Conservation (phyloP, 2,329 filamentous ascomycete species). For the Coniochaeta sp. region DNA sequence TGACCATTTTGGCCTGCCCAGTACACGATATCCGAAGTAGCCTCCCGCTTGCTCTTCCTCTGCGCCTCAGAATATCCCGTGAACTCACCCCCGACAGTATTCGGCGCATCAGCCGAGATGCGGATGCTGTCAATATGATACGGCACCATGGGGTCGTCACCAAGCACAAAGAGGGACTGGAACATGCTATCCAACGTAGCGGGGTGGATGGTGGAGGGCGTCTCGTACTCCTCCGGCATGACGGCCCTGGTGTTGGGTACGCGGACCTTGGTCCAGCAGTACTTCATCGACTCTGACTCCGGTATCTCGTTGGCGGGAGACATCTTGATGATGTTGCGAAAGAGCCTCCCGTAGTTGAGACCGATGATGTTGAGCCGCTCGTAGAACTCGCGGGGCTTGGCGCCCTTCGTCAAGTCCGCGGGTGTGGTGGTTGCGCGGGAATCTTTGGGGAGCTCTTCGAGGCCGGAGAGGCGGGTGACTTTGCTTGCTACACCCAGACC, state of each 20-base stretch:
- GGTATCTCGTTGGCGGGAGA: not conserved
- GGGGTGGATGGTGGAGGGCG: slow-evolving; percentile 49
- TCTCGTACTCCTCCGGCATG: slow-evolving; percentile 49
- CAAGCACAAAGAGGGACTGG: slow-evolving; percentile 41
- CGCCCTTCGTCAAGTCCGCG: slow-evolving; percentile 16
- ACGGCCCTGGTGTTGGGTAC: slow-evolving; percentile 41
- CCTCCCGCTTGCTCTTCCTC: slow-evolving; percentile 18
- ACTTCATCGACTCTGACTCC: not conserved
- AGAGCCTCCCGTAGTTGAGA: slow-evolving; percentile 43
- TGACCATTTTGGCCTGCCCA: slow-evolving; percentile 22
- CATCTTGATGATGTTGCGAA: slow-evolving; percentile 39
- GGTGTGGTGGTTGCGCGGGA: slow-evolving; percentile 11
- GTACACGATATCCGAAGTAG: slow-evolving; percentile 37
- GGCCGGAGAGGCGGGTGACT: not conserved
- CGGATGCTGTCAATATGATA: slow-evolving; percentile 37
- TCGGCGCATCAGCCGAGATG: slow-evolving; percentile 31
- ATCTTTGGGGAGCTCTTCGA: slow-evolving; percentile 10
- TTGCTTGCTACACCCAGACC: slow-evolving; percentile 9
- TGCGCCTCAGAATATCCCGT: slow-evolving; percentile 26
- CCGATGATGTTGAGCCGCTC: slow-evolving; percentile 42
- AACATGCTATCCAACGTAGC: slow-evolving; percentile 50
- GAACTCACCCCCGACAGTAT: slow-evolving; percentile 25
- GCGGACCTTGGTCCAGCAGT: slow-evolving; percentile 23
- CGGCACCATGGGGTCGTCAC: slow-evolving; percentile 41
- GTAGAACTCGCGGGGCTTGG: slow-evolving; percentile 35